These are phyloP conservation scores for Diaporthe destruens DNA, from an alignment of 2,329 filamentous ascomycete genomes.

Conservation along the genomic window DNA sequence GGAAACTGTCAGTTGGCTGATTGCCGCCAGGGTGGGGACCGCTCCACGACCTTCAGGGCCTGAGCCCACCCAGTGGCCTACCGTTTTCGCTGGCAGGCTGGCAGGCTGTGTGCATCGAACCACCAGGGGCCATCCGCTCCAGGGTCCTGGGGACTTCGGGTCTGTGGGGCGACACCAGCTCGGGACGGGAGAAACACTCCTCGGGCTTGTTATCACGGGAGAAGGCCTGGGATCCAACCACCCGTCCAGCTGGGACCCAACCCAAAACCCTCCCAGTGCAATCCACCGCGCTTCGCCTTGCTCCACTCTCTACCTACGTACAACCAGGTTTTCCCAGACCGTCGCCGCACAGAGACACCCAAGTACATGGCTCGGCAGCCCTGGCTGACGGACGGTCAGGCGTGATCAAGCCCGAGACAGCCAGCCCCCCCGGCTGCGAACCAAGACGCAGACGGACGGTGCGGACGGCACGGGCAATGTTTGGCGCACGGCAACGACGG, in stretches of 20 bases:
- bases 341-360: background rate
- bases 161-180: slow-evolving; percentile 22
- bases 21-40: no score
- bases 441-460: background rate
- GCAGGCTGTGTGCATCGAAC: background rate
- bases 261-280: background rate
- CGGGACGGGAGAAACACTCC: slow-evolving; percentile 1
- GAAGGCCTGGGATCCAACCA: slow-evolving; percentile 17
- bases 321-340: background rate
- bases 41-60: background rate
- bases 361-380: background rate
- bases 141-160: slow-evolving; percentile 25
- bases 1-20: no score
- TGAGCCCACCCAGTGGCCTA: no score
- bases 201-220: background rate
- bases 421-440: slow-evolving; percentile 4
- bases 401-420: slow-evolving; percentile 22
- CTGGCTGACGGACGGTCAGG: slow-evolving; percentile 1
- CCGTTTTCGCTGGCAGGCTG: no score
- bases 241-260: background rate
- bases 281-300: slow-evolving; percentile 1
- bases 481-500: slow-evolving; percentile 27
- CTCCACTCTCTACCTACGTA: background rate
- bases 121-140: background rate
- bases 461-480: slow-evolving; percentile 5